phyloP scores from a whole-genome alignment of 2,329 filamentous ascomycete genomes.

The Sporothrix pseudoabietina region DNA sequence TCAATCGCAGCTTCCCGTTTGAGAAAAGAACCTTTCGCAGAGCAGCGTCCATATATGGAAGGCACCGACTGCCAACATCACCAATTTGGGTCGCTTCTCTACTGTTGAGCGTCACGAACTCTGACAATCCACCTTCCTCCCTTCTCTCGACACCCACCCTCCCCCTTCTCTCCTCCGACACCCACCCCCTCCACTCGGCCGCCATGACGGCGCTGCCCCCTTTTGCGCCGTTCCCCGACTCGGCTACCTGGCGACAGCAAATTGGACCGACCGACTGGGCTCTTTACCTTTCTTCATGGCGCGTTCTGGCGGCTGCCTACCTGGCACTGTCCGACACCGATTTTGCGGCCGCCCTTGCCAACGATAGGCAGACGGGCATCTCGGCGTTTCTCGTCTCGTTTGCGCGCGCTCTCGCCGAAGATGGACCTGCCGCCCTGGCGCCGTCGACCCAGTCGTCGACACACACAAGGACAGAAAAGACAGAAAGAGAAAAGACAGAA shows the following conservation, averaged over 20 bases:
- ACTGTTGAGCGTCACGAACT: background rate
- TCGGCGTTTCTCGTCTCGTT: constrained; percentile 67
- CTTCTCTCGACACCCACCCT: background rate
- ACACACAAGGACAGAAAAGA: constrained; percentile 33
- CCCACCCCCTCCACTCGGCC: too few relatives aligned
- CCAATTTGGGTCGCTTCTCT: background rate
- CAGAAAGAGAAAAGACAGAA: too few relatives aligned
- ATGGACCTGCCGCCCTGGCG: constrained; percentile 43
- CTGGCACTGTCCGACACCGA: constrained; percentile 59
- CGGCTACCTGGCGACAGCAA: constrained; percentile 64
- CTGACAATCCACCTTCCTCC: too few relatives aligned
- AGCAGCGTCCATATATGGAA: background rate
- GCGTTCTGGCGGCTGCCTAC: constrained; percentile 65
- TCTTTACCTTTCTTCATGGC: constrained; percentile 75
- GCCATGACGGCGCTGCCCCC: constrained; percentile 61
- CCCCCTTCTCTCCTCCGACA: background rate
- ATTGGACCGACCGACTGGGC: constrained; percentile 75
- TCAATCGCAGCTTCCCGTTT: constrained; percentile 9
- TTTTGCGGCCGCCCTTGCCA: constrained; percentile 54
- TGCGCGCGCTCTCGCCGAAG: constrained; percentile 56
- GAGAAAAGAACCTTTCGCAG: background rate
- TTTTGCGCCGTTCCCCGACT: constrained; percentile 73
- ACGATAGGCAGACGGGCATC: constrained; percentile 50
- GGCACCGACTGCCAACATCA: background rate
- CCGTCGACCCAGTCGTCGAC: constrained; percentile 35